Base-by-base conservation (phyloP, 352 stramenopile genomes). In the Globisporangium mamillatum region DNA sequence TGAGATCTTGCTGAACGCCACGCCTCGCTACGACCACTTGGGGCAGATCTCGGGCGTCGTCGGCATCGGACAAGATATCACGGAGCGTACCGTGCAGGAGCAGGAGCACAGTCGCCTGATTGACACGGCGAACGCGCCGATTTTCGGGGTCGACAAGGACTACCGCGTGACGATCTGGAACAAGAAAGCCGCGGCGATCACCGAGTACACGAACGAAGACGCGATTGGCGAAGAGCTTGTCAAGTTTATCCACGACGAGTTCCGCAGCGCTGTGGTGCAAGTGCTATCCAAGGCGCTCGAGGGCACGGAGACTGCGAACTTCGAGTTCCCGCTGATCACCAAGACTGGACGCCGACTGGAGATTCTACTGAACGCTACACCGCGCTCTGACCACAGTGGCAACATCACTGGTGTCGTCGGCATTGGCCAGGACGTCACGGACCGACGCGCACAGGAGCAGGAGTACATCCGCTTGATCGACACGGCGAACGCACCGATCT, bases 91-190 rank as follows among this genome's bases (percentile, higher is more conserved):
- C 34, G 78, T 91, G 8, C 85, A 91, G 41, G 89, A 96, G 58
- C 85, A 93, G 56, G 89, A 95, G 71, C 91, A 93, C 69, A 89
- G 74, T 38, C 79, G 86, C 0, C 70, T 96, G 10, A 90, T 96
- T 46, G 86, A 96, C 54, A 92, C 86, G 0, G 86, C 87, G 4
- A 96, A 94, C 38, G 88, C 84, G 5, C 88, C 89, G 0, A 95
- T 96, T 60, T 91, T 94, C 24, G 89, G 84, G 8, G 73, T 96
- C 14, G 85, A 98, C 78, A 82, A 79, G 34, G 67, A 92, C 38
- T 91, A 91, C 56, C 72, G 75, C 22, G 89, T 97, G 38, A 93
- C 90, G 16, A 90, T 96, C 70, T 98, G 95, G 95, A 98, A 98
- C 71, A 91, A 97, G 60, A 97, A 97, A 70, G 92, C 89, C 0